phyloP scores from a whole-genome alignment of 805 yeast species.

The Barnettozyma sucrosica region DNA sequence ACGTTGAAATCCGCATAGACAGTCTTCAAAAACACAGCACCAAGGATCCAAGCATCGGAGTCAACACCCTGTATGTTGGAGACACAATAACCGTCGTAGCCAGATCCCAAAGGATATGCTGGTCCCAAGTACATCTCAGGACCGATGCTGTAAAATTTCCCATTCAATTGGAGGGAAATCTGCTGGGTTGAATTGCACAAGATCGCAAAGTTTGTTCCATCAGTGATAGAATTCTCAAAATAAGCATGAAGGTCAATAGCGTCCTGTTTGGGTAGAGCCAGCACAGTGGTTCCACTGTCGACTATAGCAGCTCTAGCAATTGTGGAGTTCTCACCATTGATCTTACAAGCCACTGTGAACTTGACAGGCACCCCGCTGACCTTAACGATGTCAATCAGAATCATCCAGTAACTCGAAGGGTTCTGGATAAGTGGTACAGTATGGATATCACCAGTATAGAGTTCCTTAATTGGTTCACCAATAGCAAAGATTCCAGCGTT shows the following conservation, averaged over 20 bases:
- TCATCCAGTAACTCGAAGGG: conserved; percentile 45
- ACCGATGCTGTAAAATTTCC: conserved; percentile 38
- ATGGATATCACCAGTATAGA: conserved; percentile 36
- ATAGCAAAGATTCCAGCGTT: conserved; percentile 40
- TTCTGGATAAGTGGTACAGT: conserved; percentile 34
- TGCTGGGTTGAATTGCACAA: conserved; percentile 44
- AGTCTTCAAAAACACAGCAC: conserved; percentile 52
- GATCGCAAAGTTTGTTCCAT: conserved; percentile 59
- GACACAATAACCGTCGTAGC: conserved; percentile 48
- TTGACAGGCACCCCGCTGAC: conserved; percentile 30
- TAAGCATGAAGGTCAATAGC: conserved; percentile 49
- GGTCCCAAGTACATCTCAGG: conserved; percentile 45
- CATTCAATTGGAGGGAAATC: conserved; percentile 38
- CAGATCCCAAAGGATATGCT: conserved; percentile 32
- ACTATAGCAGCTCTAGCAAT: conserved; percentile 40
- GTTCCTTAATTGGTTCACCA: conserved; percentile 34
- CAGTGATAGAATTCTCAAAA: conserved; percentile 45
- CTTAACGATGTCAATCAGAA: conserved; percentile 34
- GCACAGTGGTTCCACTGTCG: conserved; percentile 64
- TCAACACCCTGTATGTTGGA: conserved; percentile 58
- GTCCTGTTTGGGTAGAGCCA: conserved; percentile 49
- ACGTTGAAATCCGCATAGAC: conserved; percentile 56
- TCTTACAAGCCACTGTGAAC: conserved; percentile 25
- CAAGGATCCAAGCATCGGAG: conserved; percentile 51
- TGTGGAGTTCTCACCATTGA: conserved; percentile 11